Evolutionary conservation across 805 yeast genomes (phyloP), one percentile per base, ranked within the genome.

Genomic region (Myxozyma sirexii): DNA sequence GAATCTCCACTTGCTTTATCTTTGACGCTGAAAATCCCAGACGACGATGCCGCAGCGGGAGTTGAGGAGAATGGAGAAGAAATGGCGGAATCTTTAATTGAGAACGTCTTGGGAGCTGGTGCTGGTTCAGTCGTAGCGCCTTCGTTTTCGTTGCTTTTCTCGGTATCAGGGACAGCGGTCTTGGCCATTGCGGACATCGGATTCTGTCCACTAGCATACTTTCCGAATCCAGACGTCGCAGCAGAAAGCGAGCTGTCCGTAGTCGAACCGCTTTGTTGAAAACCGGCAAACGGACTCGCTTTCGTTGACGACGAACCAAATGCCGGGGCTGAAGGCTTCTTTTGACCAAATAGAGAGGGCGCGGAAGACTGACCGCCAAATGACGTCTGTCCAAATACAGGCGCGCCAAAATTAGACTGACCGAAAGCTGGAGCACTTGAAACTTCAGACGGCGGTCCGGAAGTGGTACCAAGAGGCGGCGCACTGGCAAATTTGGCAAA

Each of bases 401-500:
- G 39, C 17, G 51, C n/a, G 4, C 51, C 51, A 33, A 47, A 31
- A 4, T 13, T 33, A 17, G 51, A 47, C 39, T 47, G 51, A 12
- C 51, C 57, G 26, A 53, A 53, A 7, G 49, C 42, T 5, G 52
- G 52, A 1, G 52, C 53, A 13, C 23, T 4, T 15, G 47, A 4
- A 12, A 46, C n/a, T 27, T n/a, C 24, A 23, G 38, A 12, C 37
- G 51, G 24, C 1, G 52, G 26, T 27, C 45, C 43, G 3, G 37
- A 15, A 23, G 37, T 33, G 4, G 37, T 12, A 23, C 54, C 54
- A 17, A 50, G 46, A 3, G 54, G 54, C 13, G 57, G 57, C 2
- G 51, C 57, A 54, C 24, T 27, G 15, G 57, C 52, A 24, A 45
- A 54, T 38, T 45, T 46, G 21, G 57, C 37, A 41, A 54, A 54